Conservation (phyloP, 2,329 filamentous ascomycete genomes). For the Dactylellina leptospora region DNA sequence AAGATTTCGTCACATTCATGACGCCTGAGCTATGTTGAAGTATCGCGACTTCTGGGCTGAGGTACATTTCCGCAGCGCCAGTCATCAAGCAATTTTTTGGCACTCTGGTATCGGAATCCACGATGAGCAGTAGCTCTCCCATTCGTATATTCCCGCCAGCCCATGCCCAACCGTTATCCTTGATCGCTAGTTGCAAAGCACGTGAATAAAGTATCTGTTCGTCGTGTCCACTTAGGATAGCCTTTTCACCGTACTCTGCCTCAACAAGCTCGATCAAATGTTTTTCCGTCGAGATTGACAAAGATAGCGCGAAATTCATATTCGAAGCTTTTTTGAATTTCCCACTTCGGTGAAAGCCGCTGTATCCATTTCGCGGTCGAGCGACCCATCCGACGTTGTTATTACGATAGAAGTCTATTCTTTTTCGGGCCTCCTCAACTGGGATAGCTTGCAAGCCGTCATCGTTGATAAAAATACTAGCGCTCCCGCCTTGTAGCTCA, state of each 20-base stretch:
- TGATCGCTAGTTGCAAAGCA: conserved; percentile 65
- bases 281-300: conserved; percentile 71
- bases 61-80: conserved; percentile 76
- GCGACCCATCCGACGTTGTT: conserved; percentile 50
- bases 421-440: conserved; percentile 58
- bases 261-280: conserved; percentile 58
- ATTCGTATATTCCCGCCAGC: conserved; percentile 70
- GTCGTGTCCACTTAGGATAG: conserved; percentile 44
- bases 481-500: conserved; percentile 71
- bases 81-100: conserved; percentile 74
- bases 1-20: conserved; percentile 77
- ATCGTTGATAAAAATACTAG: conserved; percentile 74
- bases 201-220: conserved; percentile 65
- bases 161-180: conserved; percentile 67
- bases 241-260: conserved; percentile 11
- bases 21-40: conserved; percentile 77
- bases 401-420: conserved; percentile 43
- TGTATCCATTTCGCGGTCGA: conserved; percentile 64
- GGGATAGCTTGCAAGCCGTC: conserved; percentile 73
- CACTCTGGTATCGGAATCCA: conserved; percentile 75
- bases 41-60: conserved; percentile 74
- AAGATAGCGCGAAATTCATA: conserved; percentile 75
- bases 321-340: conserved; percentile 80
- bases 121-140: conserved; percentile 72
- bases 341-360: conserved; percentile 66